Percentiles rank a stretch among this genome's conserved stretches.
Evolutionary conservation across 2,329 filamentous ascomycete species (phyloP).

Genomic region (Fusarium pseudograminearum): DNA sequence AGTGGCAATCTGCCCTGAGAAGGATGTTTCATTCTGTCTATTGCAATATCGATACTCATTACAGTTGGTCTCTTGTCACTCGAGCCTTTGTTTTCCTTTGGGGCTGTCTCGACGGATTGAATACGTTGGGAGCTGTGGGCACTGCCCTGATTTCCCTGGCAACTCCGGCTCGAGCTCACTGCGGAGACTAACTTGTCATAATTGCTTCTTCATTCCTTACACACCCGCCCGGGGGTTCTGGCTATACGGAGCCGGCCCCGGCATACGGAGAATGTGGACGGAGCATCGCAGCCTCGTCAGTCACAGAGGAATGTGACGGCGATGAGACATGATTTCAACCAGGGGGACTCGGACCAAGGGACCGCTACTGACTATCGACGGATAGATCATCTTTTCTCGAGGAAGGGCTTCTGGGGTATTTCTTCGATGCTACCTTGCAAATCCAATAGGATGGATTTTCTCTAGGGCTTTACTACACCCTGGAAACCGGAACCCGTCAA

Average conservation of each 20-base stretch:
- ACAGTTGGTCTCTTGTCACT: conserved; percentile 19
- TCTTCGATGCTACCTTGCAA: conserved; percentile 26
- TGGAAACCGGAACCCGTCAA: conserved; percentile 42
- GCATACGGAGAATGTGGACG: conserved; percentile 43
- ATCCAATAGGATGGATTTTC: conserved; percentile 33
- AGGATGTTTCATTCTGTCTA: conserved; percentile 32
- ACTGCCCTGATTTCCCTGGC: conserved; percentile 38
- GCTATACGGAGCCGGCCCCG: conserved; percentile 41
- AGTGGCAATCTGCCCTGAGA: conserved; percentile 29
- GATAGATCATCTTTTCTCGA: conserved; percentile 22
- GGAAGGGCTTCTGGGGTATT: conserved; percentile 33
- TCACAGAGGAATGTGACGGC: conserved; percentile 43
- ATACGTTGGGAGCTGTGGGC: conserved; percentile 29
- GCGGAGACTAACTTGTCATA: conserved; percentile 25
- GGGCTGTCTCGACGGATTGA: conserved; percentile 24
- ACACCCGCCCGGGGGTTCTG: conserved; percentile 25
- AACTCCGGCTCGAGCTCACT: conserved; percentile 26
- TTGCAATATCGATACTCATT: conserved; percentile 21
- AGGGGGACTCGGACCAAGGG: conserved; percentile 20
- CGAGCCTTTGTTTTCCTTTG: conserved; percentile 2
- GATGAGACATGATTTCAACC: conserved; percentile 34
- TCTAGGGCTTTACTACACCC: conserved; percentile 29
- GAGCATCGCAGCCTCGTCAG: conserved; percentile 20
- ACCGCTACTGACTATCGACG: conserved; percentile 20
- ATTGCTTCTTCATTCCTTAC: conserved; percentile 43